Evolutionary conservation across 495 filamentous ascomycete genomes (phyloP).

Genomic region (Chaetomium cochliodes): DNA sequence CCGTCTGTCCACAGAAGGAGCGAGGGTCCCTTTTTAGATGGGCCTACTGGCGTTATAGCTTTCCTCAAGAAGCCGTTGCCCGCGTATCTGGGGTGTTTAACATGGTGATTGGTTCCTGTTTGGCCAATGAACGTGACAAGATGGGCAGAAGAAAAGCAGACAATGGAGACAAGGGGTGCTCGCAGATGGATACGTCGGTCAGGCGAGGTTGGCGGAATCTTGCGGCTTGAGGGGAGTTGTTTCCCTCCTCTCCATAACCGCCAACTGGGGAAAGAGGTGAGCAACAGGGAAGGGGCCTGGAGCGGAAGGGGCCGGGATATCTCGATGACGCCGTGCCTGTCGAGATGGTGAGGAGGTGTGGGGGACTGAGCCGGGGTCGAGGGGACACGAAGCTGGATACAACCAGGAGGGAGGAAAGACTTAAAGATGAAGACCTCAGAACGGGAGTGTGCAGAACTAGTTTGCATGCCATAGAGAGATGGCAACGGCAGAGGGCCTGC

Average conservation of each 20-base stretch:
- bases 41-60: slow-evolving; percentile 27
- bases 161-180: slow-evolving; percentile 23
- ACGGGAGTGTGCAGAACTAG: slow-evolving; percentile 29
- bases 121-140: slow-evolving; percentile 45
- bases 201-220: slow-evolving; percentile 38
- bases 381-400: slow-evolving; percentile 23
- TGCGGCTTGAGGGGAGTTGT: slow-evolving; percentile 36
- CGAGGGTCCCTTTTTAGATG: slow-evolving; percentile 19
- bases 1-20: slow-evolving; percentile 9
- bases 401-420: slow-evolving; percentile 25
- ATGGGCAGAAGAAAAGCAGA: slow-evolving; percentile 23
- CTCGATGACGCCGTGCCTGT: slow-evolving; percentile 31
- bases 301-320: slow-evolving; percentile 21
- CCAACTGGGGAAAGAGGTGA: slow-evolving; percentile 33
- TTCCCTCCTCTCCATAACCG: slow-evolving; percentile 44
- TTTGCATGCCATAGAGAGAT: slow-evolving; percentile 26
- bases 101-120: slow-evolving; percentile 47
- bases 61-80: slow-evolving; percentile 36
- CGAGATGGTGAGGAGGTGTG: slow-evolving; percentile 28
- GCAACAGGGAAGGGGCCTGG: slow-evolving; percentile 41
- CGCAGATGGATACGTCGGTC: slow-evolving; percentile 44
- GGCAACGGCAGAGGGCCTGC: slow-evolving; percentile 18
- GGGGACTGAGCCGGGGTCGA: slow-evolving; percentile 34
- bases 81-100: slow-evolving; percentile 37
- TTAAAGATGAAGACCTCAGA: slow-evolving; percentile 23